Evolutionary conservation across 768 basidiomycete genomes (phyloP).

Genomic region (Filobasidium wieringae): DNA sequence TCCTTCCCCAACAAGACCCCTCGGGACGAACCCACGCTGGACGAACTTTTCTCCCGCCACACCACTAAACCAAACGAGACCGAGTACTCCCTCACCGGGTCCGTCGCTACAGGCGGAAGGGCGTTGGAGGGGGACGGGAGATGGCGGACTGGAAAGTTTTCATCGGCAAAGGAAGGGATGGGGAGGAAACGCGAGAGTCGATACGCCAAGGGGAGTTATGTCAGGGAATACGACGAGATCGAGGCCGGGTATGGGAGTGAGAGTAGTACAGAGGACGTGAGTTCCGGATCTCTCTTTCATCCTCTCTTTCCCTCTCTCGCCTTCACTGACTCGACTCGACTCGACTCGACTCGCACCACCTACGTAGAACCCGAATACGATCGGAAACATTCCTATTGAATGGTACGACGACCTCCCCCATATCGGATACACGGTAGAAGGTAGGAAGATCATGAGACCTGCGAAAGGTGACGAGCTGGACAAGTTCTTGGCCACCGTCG

Average conservation of each 20-base stretch:
- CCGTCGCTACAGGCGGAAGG: slow-evolving; percentile 9
- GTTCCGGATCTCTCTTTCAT: slow-evolving; percentile 8
- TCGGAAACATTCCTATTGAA: slow-evolving; percentile 89
- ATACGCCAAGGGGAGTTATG: slow-evolving; percentile 33
- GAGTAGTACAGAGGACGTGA: slow-evolving; percentile 40
- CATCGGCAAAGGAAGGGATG: slow-evolving; percentile 27
- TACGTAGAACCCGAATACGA: slow-evolving; percentile 73
- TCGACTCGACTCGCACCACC: not conserved
- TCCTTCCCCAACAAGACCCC: slow-evolving; percentile 15
- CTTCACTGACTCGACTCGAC: not conserved
- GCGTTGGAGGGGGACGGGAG: slow-evolving; percentile 4
- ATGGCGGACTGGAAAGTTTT: slow-evolving; percentile 28
- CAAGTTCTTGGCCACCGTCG: slow-evolving; percentile 85
- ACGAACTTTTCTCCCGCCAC: slow-evolving; percentile 33
- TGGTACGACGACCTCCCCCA: slow-evolving; percentile 99
- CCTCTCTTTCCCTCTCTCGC: not conserved
- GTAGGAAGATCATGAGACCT: slow-evolving; percentile 84
- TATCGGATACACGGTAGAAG: slow-evolving; percentile 89
- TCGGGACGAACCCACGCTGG: slow-evolving; percentile 19
- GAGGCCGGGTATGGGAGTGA: slow-evolving; percentile 42
- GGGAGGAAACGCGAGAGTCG: slow-evolving; percentile 29
- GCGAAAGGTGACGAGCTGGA: slow-evolving; percentile 93
- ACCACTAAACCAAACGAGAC: slow-evolving; percentile 29
- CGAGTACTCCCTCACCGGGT: slow-evolving; percentile 1
- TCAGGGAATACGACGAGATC: slow-evolving; percentile 38